Evolutionary conservation across 2,329 filamentous ascomycete genomes (phyloP), one percentile per base, ranked within the genome.

Genomic region (Aspergillus phoenicis): DNA sequence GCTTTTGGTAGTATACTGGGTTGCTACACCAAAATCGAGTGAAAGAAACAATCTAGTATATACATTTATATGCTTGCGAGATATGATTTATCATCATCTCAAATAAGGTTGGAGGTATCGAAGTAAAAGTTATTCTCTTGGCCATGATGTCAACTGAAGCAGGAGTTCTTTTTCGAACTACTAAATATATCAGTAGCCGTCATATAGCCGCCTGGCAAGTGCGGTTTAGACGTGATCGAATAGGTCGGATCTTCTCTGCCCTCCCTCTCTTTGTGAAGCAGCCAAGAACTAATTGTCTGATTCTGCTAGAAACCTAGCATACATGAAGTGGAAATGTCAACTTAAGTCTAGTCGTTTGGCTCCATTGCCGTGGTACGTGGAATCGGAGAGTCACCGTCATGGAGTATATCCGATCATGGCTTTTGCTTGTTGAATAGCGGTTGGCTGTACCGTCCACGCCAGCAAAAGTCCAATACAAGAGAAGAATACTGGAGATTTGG

Each of bases 361-460:
- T 22, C 39, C 38, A 24, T 28, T 39, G 53, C 17, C 48, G 39
- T 15, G 48, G 13, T 22, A 39, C 13, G 13, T 30, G 41, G 49
- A 52, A 64, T 6, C 47, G 51, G 2, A 66, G 15, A 4, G 6
- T 56, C 2, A 58, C 26, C n/a, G 55, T 64, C 10, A 68, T 1
- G 1, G 63, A 41, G 49, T 67, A 69, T 8, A 41, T 8, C 15
- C 47, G n/a, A 24, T 38, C 17, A 17, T 22, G 15, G 49, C 45
- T 47, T 17, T n/a, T 33, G 7, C 0, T 5, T 22, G 24, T 36
- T 20, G 6, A 15, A 55, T 47, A 41, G n/a, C 22, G 26, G 41
- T 13, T 43, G 62, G 28, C 20, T 53, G 55, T 24, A 39, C 13
- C 52, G 38, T n/a, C 51, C 28, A 43, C 5, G 53, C 54, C 22